A percentile compares a stretch with the other conserved stretches of the same genome.
These are phyloP conservation scores for Zygosaccharomyces rouxii DNA, from an alignment of 805 yeast genomes.

Conservation along the genomic window DNA sequence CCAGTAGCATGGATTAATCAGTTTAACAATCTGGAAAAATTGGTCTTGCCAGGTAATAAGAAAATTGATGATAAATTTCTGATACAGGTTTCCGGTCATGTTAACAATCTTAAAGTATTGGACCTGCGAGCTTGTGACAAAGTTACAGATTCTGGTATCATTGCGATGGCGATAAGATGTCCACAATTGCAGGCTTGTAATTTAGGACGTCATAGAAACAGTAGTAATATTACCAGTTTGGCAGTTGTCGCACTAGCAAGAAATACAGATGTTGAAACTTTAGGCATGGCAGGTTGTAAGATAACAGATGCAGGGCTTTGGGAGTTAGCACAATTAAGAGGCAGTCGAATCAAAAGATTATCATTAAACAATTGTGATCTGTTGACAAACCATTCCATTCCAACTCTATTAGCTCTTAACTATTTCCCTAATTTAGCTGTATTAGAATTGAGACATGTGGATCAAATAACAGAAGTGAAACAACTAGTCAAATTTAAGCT, in stretches of 20 bases:
- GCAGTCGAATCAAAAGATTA: conserved; percentile 52
- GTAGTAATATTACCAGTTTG: conserved; percentile 64
- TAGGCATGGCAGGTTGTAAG: conserved; percentile 87
- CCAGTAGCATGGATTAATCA: conserved; percentile 43
- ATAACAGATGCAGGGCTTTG: conserved; percentile 74
- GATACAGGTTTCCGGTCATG: conserved; percentile 44
- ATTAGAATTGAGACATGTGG: conserved; percentile 66
- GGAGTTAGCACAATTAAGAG: conserved; percentile 63
- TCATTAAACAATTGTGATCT: conserved; percentile 69
- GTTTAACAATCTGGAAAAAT: conserved; percentile 35
- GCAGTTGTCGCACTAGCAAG: conserved; percentile 55
- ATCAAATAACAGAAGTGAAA: conserved; percentile 50
- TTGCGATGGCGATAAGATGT: conserved; percentile 61
- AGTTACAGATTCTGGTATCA: conserved; percentile 71
- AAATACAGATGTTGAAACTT: conserved; percentile 56
- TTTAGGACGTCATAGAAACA: conserved; percentile 71
- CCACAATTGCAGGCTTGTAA: conserved; percentile 55
- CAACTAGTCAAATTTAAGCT: conserved; percentile 68
- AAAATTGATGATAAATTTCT: conserved; percentile 58
- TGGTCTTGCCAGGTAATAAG: conserved; percentile 67
- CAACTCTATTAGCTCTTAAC: conserved; percentile 42
- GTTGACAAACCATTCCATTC: conserved; percentile 56
- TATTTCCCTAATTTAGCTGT: conserved; percentile 61
- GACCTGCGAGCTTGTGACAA: conserved; percentile 83
- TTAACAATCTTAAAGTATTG: conserved; percentile 57